These are phyloP conservation scores for Sclerotinia minor DNA, from an alignment of 2,329 filamentous ascomycete species.

Conservation along the genomic window DNA sequence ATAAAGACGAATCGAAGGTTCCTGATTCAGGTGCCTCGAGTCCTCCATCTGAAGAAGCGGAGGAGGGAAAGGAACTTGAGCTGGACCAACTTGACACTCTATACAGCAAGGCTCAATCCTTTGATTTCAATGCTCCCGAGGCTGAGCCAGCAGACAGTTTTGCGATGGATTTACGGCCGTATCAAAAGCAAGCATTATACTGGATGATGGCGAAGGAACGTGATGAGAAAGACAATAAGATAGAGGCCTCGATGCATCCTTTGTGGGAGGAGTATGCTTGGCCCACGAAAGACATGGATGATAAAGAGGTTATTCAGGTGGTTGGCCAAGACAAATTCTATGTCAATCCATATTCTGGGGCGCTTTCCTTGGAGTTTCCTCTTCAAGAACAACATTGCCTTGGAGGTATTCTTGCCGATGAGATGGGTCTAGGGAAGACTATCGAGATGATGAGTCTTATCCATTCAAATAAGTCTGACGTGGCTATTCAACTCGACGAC, in stretches of 20 bases:
- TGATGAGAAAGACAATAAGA: slow-evolving; percentile 65
- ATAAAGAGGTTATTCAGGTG: slow-evolving; percentile 67
- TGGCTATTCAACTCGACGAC: slow-evolving; percentile 46
- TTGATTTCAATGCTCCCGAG: slow-evolving; percentile 89
- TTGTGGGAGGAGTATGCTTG: slow-evolving; percentile 95
- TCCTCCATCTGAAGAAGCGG: slow-evolving; percentile 57
- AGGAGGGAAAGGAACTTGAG: slow-evolving; percentile 88
- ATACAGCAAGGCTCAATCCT: slow-evolving; percentile 94
- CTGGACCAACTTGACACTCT: slow-evolving; percentile 92
- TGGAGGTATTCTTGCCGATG: slow-evolving; percentile 89
- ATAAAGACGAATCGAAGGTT: slow-evolving; percentile 52
- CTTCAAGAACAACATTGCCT: slow-evolving; percentile 92
- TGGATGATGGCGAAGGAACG: slow-evolving; percentile 98
- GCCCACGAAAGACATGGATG: slow-evolving; percentile 85
- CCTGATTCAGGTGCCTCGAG: slow-evolving; percentile 44
- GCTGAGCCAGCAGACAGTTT: slow-evolving; percentile 83
- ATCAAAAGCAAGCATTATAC: slow-evolving; percentile 91
- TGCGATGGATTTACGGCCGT: slow-evolving; percentile 78
- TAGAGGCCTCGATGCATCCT: slow-evolving; percentile 87
- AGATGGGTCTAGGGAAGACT: slow-evolving; percentile 98
- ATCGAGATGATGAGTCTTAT: slow-evolving; percentile 97
- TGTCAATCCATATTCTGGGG: slow-evolving; percentile 94
- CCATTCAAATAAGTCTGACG: slow-evolving; percentile 73
- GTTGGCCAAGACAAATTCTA: slow-evolving; percentile 76
- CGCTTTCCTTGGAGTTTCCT: slow-evolving; percentile 88